These are phyloP conservation scores for Alopecurus myosuroides DNA, from an alignment of 176 grass and related monocot species.

Conservation along the genomic window DNA sequence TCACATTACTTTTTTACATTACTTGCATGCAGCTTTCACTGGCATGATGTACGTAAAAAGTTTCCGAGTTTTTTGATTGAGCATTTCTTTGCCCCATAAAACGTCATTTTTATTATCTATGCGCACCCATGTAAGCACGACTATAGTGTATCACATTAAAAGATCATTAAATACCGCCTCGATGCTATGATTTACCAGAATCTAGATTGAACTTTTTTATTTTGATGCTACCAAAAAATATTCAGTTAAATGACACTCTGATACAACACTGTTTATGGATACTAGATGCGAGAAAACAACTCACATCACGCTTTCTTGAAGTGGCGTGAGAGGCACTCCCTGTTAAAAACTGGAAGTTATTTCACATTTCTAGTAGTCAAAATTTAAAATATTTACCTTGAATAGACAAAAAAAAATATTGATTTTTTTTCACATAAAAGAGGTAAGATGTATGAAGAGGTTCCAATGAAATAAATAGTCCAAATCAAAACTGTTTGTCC, in stretches of 20 bases:
- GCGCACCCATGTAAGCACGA: not conserved
- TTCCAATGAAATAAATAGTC: not conserved
- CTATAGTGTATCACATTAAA: not conserved
- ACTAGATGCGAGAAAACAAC: not conserved
- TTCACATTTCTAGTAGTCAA: not conserved
- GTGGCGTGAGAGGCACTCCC: not conserved
- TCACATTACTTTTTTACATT: not conserved
- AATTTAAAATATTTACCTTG: not conserved
- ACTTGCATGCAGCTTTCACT: not conserved
- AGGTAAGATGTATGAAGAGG: not conserved
- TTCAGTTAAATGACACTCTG: too few species aligned
- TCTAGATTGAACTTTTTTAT: not conserved
- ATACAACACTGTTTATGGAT: too few species aligned
- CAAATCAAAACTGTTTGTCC: too few species aligned
- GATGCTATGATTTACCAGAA: not conserved
- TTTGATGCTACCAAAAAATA: not conserved
- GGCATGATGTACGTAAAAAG: not conserved
- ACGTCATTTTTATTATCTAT: not conserved
- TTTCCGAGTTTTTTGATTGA: not conserved
- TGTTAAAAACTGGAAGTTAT: too few species aligned
- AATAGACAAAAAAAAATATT: not conserved
- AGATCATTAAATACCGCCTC: not conserved
- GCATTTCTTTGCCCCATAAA: not conserved
- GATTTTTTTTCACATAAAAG: not conserved
- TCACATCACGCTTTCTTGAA: not conserved